Percentiles rank a stretch among this genome's conserved stretches.
phyloP scores from a whole-genome alignment of 495 filamentous ascomycete species.

The Penicilliopsis zonata region DNA sequence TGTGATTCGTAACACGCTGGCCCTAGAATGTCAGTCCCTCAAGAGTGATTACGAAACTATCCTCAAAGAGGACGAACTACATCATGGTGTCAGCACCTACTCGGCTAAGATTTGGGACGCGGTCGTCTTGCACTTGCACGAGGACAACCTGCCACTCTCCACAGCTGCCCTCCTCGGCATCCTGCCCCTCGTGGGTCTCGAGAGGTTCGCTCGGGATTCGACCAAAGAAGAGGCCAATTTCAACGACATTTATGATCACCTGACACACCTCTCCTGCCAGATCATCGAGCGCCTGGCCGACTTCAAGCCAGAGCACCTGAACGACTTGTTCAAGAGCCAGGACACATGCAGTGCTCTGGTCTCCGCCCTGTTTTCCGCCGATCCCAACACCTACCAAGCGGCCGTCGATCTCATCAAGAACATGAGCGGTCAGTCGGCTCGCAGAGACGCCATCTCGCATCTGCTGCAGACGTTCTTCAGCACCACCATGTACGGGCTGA shows the following conservation, averaged over 20 bases:
- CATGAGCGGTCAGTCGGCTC: conserved; percentile 55
- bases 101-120: conserved; percentile 64
- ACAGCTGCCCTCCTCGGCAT: conserved; percentile 60
- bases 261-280: conserved; percentile 55
- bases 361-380: conserved; percentile 55
- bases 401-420: conserved; percentile 70
- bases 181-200: conserved; percentile 53
- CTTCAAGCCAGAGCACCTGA: conserved; percentile 52
- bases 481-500: conserved; percentile 46
- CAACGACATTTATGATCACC: conserved; percentile 58
- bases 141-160: conserved; percentile 51
- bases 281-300: conserved; percentile 67
- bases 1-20: conserved; percentile 58
- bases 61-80: conserved; percentile 42
- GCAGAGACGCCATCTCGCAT: conserved; percentile 62
- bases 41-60: conserved; percentile 60
- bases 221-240: conserved; percentile 49
- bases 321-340: conserved; percentile 48
- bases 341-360: conserved; percentile 55
- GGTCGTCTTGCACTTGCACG: conserved; percentile 54
- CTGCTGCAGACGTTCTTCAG: conserved; percentile 52
- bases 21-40: conserved; percentile 63
- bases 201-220: conserved; percentile 48
- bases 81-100: conserved; percentile 52
- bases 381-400: conserved; percentile 58